phyloP scores from a whole-genome alignment of 2,329 filamentous ascomycete species.

The Talaromyces sp. region DNA sequence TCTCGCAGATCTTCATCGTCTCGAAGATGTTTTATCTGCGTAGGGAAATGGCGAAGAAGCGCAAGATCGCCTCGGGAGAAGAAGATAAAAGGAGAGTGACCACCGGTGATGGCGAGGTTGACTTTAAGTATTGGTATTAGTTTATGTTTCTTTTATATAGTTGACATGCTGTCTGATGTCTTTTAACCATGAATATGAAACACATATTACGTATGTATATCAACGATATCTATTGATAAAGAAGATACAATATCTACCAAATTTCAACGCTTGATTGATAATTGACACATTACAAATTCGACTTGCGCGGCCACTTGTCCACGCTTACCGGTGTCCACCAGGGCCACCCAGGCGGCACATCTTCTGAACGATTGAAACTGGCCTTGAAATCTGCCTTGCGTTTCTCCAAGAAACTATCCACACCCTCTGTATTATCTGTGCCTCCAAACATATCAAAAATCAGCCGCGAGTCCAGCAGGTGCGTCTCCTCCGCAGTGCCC shows the following conservation, averaged over 20 bases:
- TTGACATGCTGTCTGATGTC: not conserved
- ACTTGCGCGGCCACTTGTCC: slow-evolving; percentile 2
- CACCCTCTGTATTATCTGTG: slow-evolving; percentile 57
- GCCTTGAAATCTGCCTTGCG: slow-evolving; percentile 54
- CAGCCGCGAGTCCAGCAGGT: slow-evolving; percentile 55
- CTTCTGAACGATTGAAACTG: slow-evolving; percentile 18
- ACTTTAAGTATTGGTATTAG: slow-evolving; percentile 43
- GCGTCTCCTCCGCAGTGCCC: slow-evolving; percentile 59
- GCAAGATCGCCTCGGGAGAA: slow-evolving; percentile 35
- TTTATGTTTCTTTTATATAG: not conserved
- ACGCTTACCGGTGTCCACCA: slow-evolving; percentile 6
- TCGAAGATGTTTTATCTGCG: slow-evolving; percentile 40
- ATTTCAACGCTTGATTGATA: not conserved
- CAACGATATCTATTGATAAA: not conserved
- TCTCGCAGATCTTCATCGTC: slow-evolving; percentile 33
- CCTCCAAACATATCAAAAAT: slow-evolving; percentile 34
- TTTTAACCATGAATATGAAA: not conserved
- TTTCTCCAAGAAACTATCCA: slow-evolving; percentile 60
- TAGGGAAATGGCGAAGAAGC: slow-evolving; percentile 34
- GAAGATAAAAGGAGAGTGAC: slow-evolving; percentile 41
- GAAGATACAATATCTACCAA: not conserved
- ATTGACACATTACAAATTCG: not conserved
- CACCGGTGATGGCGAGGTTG: slow-evolving; percentile 43
- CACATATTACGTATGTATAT: not conserved
- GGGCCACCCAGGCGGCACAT: slow-evolving; percentile 5